A percentile compares a stretch with the other conserved stretches of the same genome.
Conservation (phyloP, 163 green algal genomes). For the Chlorella variabilis region DNA sequence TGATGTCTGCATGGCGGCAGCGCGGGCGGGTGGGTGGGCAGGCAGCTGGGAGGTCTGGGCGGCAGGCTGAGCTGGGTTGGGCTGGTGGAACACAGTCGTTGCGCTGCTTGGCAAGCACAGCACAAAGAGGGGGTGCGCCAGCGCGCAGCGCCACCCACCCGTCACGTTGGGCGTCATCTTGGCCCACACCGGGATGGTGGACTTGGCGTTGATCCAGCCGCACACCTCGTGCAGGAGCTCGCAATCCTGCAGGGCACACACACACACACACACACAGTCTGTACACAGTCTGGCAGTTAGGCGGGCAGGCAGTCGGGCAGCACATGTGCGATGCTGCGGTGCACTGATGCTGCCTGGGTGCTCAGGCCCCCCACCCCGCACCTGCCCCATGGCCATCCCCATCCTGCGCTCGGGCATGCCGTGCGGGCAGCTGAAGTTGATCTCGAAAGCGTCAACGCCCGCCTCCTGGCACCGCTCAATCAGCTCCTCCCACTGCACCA, state of each 20-base stretch:
- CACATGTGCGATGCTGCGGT: too few species aligned
- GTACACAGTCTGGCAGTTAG: too few species aligned
- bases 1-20: constrained; percentile 30
- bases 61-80: too few species aligned
- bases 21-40: not conserved
- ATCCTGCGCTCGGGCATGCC: constrained; percentile 87
- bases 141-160: too few species aligned
- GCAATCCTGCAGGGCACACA: constrained; percentile 83
- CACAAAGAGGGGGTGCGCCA: too few species aligned
- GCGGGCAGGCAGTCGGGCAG: too few species aligned
- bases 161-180: constrained; percentile 99
- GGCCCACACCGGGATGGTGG: constrained; percentile 95
- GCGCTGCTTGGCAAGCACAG: too few species aligned
- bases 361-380: too few species aligned
- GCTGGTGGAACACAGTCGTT: too few species aligned
- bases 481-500: constrained; percentile 89
- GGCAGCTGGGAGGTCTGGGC: not conserved
- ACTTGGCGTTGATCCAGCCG: constrained; percentile 88
- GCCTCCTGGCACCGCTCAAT: constrained; percentile 86
- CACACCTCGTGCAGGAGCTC: constrained; percentile 88
- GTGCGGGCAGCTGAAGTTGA: constrained; percentile 99
- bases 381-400: constrained; percentile 82
- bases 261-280: too few species aligned
- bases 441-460: constrained; percentile 97
- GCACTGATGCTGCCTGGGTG: too few species aligned